Conservation (phyloP, 2,329 filamentous ascomycete genomes). For the Zelopaecilomyces penicillatus region DNA sequence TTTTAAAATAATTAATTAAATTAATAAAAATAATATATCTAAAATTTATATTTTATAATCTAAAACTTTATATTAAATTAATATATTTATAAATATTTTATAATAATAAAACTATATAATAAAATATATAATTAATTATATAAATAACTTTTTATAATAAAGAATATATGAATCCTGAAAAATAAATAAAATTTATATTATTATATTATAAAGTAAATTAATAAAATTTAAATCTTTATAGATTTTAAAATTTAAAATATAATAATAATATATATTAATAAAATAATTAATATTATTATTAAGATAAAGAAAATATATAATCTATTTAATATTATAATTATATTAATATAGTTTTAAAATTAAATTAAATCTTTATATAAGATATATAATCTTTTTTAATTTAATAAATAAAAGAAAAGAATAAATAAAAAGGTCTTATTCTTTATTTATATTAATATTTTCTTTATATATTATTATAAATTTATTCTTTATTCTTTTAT, state of each 20-base stretch:
- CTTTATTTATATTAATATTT: no score
- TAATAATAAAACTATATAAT: not conserved
- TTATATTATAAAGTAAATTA: not conserved
- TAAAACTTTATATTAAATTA: not conserved
- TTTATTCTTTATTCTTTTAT: not conserved
- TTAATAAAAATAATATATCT: not conserved
- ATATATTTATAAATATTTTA: not conserved
- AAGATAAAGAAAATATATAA: not conserved
- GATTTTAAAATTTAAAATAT: no score
- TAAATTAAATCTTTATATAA: not conserved
- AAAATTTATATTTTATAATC: not conserved
- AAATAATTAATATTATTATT: not conserved
- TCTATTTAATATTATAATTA: not conserved
- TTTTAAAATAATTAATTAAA: not conserved
- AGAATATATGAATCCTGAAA: not conserved
- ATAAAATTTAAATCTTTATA: no score
- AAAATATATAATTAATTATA: not conserved
- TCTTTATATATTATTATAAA: no score
- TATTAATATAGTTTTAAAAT: not conserved
- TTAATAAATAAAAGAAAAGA: not conserved
- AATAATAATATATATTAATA: not conserved
- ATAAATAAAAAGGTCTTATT: no score
- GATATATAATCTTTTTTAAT: not conserved
- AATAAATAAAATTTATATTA: not conserved
- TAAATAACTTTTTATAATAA: not conserved